Base-by-base conservation (phyloP, 2,329 filamentous ascomycete species). In the Dendryphion nanum region DNA sequence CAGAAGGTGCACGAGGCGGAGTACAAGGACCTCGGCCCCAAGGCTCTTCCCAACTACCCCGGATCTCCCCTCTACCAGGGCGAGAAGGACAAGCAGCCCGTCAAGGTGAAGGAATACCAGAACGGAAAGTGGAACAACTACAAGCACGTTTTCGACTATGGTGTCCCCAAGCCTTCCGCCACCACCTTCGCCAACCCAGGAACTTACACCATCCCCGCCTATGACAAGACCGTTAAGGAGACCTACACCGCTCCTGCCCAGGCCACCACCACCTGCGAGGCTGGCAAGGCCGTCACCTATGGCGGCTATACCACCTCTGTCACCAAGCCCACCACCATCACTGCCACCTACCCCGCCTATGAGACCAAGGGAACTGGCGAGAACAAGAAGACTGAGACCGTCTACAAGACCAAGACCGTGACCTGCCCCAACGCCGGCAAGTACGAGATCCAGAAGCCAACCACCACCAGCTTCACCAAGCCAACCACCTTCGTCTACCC, bases 391-490 rank as follows among this genome's bases (percentile, higher is more conserved):
- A 58, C 54, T n/a, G 49, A 54, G 40, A 56, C 51, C 7, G 41
- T 37, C 33, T 15, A 18, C 16, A 23, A 33, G 6, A 6, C 7
- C 8, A 33, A 16, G 18, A 30, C 54, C 24, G 44, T 58, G 30
- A 53, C 44, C 18, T 48, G 45, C 37, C 40, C 46, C 21, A 44
- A 37, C 26, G 48, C 59, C 19, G 58, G 57, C 19, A 46, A 48
- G 31, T 57, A 63, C 50, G 51, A 52, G 30, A 51, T 68, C 40
- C 37, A 45, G 16, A 61, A 64, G 45, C 60, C 62, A 14, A 65
- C 64, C 35, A 45, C 53, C 18, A 62, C 65, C 35, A 31, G 40
- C 30, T 55, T 52, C 28, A 53, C 49, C 32, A 44, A 55, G 26
- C 42, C 51, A 40, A 53, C 58, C 18, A 45, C 38, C 35, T 54